phyloP scores from a whole-genome alignment of 139 green algal genomes.

The Tetratostichococcus sp. region DNA sequence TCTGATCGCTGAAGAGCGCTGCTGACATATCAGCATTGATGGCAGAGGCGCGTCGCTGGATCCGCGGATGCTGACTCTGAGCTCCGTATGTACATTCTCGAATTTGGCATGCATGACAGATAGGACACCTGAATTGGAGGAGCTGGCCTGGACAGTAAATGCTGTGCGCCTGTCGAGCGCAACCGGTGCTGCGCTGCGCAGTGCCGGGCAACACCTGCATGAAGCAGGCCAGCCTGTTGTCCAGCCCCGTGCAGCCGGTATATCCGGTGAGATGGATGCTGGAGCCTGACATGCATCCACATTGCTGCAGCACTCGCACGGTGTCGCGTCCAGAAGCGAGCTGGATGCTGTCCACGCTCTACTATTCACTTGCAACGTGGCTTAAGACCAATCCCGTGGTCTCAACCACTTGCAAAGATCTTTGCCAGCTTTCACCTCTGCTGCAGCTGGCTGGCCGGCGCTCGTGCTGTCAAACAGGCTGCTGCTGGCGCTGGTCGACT shows the following conservation, averaged over 20 bases:
- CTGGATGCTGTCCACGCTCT: conserved; percentile 1
- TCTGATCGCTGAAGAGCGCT: too few species aligned
- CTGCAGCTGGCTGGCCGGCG: not conserved
- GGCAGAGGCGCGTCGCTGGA: too few species aligned
- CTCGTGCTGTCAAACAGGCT: not conserved
- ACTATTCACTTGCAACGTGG: not conserved
- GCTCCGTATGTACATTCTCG: too few species aligned
- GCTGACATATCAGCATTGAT: not conserved
- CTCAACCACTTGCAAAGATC: too few species aligned
- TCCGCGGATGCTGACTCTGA: too few species aligned
- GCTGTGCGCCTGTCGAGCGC: not conserved
- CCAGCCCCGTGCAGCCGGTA: too few species aligned
- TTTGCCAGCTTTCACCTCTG: not conserved
- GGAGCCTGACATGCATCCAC: too few species aligned
- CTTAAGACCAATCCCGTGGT: too few species aligned
- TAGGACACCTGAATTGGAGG: not conserved
- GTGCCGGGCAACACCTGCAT: not conserved
- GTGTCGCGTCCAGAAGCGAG: not conserved
- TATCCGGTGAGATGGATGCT: too few species aligned
- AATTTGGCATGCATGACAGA: too few species aligned
- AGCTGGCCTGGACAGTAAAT: not conserved
- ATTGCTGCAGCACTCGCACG: too few species aligned
- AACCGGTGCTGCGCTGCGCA: not conserved
- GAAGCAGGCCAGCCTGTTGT: too few species aligned
- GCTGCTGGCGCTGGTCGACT: not conserved